Evolutionary conservation across 495 filamentous ascomycete species (phyloP), one percentile per base, ranked within the genome.

Genomic region (Penicillium longicatenatum): DNA sequence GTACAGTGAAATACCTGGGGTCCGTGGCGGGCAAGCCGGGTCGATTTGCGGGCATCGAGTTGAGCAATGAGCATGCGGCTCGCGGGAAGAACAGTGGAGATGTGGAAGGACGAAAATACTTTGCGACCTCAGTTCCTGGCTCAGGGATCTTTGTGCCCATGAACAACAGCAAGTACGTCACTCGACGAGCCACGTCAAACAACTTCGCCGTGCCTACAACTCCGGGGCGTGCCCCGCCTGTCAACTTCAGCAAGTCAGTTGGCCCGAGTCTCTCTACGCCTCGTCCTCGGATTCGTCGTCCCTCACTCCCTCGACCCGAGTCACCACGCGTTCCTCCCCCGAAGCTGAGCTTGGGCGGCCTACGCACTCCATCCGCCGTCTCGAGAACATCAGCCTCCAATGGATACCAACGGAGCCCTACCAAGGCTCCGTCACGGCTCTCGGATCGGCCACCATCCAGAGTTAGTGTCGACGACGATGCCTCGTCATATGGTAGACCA

Each of bases 11-110:
- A 71, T 99, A 93, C 68, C 78, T 99, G 58, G 94, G 94, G 5
- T 76, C 76, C 37, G 93, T 99, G 31, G 84, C 86, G 48, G 93
- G 93, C 54, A 96, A 96, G 78, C 90, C 89, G 50, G 94, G 94
- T 39, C 82, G 84, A 12, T 99, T 98, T 78, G 92, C 89, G 24
- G 94, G 94, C n/a, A 91, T 99, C 44, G 95, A 99, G 70, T 77
- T 99, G 58, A 86, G 89, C 61, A 75, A 82, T 51, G 90, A 95
- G 60, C 92, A 85, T 69, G 87, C 93, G 44, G 71, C 79, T 33
- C 83, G 90, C 66, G 94, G 94, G 31, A 98, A 99, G 78, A 99
- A 99, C 68, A 93, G 81, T 63, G 94, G 94, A 35, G 93, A 96
- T 75, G 95, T 99, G 47, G 94, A 99, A 59, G 95, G 94, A 22